phyloP scores from a whole-genome alignment of 768 basidiomycete genomes.

The Tricholoma flavovirens region DNA sequence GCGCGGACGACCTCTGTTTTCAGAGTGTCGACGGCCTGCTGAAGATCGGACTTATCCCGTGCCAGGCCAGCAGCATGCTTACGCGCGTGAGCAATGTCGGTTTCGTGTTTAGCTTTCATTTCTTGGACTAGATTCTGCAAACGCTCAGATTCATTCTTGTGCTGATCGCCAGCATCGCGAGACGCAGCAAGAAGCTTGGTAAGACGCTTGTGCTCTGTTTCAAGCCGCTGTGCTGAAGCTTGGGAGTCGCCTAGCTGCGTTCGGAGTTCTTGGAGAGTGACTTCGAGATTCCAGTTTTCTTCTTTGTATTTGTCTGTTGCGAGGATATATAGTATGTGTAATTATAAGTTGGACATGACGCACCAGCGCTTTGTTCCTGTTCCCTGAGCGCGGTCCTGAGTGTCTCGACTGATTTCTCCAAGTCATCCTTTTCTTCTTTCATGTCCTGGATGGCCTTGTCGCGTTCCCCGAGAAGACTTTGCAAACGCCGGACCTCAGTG shows the following conservation, averaged over 20 bases:
- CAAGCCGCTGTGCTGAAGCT: slow-evolving; percentile 59
- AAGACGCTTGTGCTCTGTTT: slow-evolving; percentile 79
- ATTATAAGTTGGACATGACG: slow-evolving; percentile 15
- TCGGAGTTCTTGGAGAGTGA: slow-evolving; percentile 82
- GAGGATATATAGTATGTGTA: slow-evolving; percentile 6
- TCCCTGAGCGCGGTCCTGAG: slow-evolving; percentile 68
- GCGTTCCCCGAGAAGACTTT: slow-evolving; percentile 84
- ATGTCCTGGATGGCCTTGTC: slow-evolving; percentile 90
- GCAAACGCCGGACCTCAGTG: slow-evolving; percentile 86
- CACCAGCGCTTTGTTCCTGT: slow-evolving; percentile 79
- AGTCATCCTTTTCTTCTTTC: slow-evolving; percentile 88
- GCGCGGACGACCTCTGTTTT: slow-evolving; percentile 68
- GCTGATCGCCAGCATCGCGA: slow-evolving; percentile 72
- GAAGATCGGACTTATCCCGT: slow-evolving; percentile 90
- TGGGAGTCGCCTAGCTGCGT: slow-evolving; percentile 63
- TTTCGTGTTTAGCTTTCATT: slow-evolving; percentile 87
- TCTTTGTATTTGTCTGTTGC: slow-evolving; percentile 87
- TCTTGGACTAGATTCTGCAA: slow-evolving; percentile 60
- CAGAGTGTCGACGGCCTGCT: slow-evolving; percentile 69
- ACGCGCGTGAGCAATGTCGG: slow-evolving; percentile 87
- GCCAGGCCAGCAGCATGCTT: slow-evolving; percentile 82
- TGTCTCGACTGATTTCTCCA: slow-evolving; percentile 73
- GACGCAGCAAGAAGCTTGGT: slow-evolving; percentile 66
- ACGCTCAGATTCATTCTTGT: slow-evolving; percentile 83
- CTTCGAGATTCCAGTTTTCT: slow-evolving; percentile 99